phyloP scores from a whole-genome alignment of 306 rosid species.

The Prinsepia uniflora region DNA sequence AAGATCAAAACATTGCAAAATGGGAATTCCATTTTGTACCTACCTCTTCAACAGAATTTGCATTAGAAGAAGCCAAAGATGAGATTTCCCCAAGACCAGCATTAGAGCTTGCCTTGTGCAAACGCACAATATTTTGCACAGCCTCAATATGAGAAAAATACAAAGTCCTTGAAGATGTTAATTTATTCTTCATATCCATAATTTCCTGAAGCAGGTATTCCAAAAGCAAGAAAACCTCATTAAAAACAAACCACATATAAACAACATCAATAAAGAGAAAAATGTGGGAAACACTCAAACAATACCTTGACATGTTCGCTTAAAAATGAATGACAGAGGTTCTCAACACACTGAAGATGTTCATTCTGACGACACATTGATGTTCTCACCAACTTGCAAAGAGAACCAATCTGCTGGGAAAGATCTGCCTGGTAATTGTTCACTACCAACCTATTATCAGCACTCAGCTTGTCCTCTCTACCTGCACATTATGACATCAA shows the following conservation, averaged over 20 bases:
- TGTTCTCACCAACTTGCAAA: slow-evolving; percentile 58
- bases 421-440: slow-evolving; percentile 72
- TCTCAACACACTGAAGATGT: slow-evolving; percentile 73
- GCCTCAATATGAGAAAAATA: slow-evolving; percentile 72
- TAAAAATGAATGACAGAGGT: slow-evolving; percentile 59
- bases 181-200: slow-evolving; percentile 56
- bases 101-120: slow-evolving; percentile 74
- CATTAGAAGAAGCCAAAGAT: slow-evolving; percentile 55
- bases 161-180: slow-evolving; percentile 52
- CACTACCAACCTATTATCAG: slow-evolving; percentile 68
- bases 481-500: slow-evolving; percentile 34
- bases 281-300: background rate
- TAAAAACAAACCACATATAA: background rate
- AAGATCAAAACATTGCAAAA: background rate
- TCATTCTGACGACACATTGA: slow-evolving; percentile 66
- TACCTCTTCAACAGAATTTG: slow-evolving; percentile 72
- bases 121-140: slow-evolving; percentile 82
- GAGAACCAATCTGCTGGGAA: slow-evolving; percentile 62
- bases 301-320: slow-evolving; percentile 66
- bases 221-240: background rate
- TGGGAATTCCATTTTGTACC: slow-evolving; percentile 11
- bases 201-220: slow-evolving; percentile 42
- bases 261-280: background rate
- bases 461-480: slow-evolving; percentile 73
- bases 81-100: slow-evolving; percentile 69